These are phyloP conservation scores for Pseudogymnoascus sp. DNA, from an alignment of 2,329 filamentous ascomycete genomes.

Conservation along the genomic window DNA sequence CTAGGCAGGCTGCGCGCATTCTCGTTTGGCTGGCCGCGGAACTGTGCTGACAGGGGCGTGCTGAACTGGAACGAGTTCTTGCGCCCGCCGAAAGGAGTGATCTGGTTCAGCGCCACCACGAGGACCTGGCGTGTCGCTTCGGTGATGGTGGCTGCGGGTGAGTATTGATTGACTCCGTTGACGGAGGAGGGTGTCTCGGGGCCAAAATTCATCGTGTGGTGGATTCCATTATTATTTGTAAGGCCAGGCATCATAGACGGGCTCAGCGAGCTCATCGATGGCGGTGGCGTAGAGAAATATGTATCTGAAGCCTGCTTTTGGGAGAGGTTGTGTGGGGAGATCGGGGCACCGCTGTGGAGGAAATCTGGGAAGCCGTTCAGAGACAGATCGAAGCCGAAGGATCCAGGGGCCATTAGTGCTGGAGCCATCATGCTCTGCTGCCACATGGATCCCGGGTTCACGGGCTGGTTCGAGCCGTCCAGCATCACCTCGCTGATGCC, in stretches of 20 bases:
- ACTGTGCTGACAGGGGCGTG: slow-evolving; percentile 48
- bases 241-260: slow-evolving; percentile 62
- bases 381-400: slow-evolving; percentile 69
- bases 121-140: slow-evolving; percentile 57
- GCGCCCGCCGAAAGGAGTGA: slow-evolving; percentile 48
- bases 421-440: slow-evolving; percentile 62
- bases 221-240: slow-evolving; percentile 48
- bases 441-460: slow-evolving; percentile 56
- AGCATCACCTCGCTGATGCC: slow-evolving; percentile 87
- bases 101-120: slow-evolving; percentile 50
- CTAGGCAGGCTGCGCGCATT: slow-evolving; percentile 60
- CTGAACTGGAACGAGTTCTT: slow-evolving; percentile 56
- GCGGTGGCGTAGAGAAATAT: slow-evolving; percentile 72
- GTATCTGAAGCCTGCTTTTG: slow-evolving; percentile 66
- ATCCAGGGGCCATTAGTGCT: slow-evolving; percentile 50
- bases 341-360: slow-evolving; percentile 60
- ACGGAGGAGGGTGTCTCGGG: slow-evolving; percentile 69
- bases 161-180: slow-evolving; percentile 51
- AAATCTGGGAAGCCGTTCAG: slow-evolving; percentile 67
- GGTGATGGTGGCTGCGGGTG: slow-evolving; percentile 56
- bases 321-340: slow-evolving; percentile 69
- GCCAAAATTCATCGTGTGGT: slow-evolving; percentile 59
- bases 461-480: slow-evolving; percentile 65
- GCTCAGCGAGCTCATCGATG: slow-evolving; percentile 65
- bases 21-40: slow-evolving; percentile 41